These are phyloP conservation scores for Scortechinia acanthostroma DNA, from an alignment of 2,329 filamentous ascomycete genomes.

Conservation along the genomic window DNA sequence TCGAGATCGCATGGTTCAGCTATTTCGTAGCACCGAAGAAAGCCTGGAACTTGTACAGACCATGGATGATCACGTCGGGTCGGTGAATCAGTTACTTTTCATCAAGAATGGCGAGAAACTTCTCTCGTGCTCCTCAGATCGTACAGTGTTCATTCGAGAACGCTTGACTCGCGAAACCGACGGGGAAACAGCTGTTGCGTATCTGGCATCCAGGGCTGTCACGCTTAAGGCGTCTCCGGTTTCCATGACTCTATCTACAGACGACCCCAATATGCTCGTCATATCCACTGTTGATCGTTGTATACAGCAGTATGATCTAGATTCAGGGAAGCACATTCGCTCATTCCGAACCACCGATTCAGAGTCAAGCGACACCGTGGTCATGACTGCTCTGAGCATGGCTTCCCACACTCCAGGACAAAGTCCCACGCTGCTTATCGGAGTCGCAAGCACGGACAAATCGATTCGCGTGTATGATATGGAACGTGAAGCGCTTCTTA, in stretches of 20 bases:
- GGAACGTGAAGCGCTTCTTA: constrained; percentile 44
- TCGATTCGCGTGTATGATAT: constrained; percentile 55
- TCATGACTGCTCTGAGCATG: constrained; percentile 44
- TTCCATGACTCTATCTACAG: constrained; percentile 43
- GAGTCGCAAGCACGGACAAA: constrained; percentile 57
- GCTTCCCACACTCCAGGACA: constrained; percentile 32
- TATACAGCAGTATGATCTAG: constrained; percentile 43
- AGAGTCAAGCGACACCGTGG: constrained; percentile 49
- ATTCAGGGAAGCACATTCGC: constrained; percentile 40
- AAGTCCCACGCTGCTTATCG: constrained; percentile 40
- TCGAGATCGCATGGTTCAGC: constrained; percentile 53
- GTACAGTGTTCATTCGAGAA: constrained; percentile 51
- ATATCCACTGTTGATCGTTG: constrained; percentile 53
- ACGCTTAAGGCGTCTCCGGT: constrained; percentile 53
- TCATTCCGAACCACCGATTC: constrained; percentile 51
- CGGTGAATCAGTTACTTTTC: constrained; percentile 47
- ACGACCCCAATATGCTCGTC: constrained; percentile 39
- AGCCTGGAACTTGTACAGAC: constrained; percentile 50
- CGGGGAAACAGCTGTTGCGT: constrained; percentile 32
- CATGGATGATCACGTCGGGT: constrained; percentile 57
- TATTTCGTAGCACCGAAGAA: constrained; percentile 36
- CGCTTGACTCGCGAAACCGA: constrained; percentile 33
- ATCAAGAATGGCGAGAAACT: constrained; percentile 41
- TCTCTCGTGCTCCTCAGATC: constrained; percentile 52
- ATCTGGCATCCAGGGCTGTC: constrained; percentile 45